These are phyloP conservation scores for Plasmodium berghei DNA, from an alignment of 169 alveolate species.

Conservation along the genomic window DNA sequence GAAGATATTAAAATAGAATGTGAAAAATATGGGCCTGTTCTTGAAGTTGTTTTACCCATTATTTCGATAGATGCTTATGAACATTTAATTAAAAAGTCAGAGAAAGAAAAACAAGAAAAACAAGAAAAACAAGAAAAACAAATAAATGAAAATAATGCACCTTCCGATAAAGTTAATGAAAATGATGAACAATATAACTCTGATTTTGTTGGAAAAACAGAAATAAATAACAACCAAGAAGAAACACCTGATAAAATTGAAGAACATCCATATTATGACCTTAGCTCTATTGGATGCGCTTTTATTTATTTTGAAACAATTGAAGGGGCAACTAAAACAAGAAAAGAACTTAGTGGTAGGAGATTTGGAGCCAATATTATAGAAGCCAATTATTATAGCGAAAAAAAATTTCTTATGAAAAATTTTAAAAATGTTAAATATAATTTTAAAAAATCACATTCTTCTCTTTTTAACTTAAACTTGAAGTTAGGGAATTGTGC, in stretches of 20 bases:
- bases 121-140: too few species aligned
- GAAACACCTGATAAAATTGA: conserved; percentile 65
- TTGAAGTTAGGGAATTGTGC: conserved; percentile 39
- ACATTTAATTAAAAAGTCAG: not conserved
- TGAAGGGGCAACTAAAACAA: conserved; percentile 82
- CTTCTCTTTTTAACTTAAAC: conserved; percentile 51
- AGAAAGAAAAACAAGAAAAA: not conserved
- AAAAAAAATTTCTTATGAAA: conserved; percentile 68
- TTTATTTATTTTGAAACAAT: conserved; percentile 79
- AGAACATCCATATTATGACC: conserved; percentile 42
- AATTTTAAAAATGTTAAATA: conserved; percentile 78
- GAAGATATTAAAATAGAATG: conserved; percentile 88
- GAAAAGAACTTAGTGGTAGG: conserved; percentile 84
- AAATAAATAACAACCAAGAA: conserved; percentile 3
- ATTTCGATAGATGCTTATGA: conserved; percentile 78
- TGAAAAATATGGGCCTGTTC: conserved; percentile 84
- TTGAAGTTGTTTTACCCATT: conserved; percentile 86
- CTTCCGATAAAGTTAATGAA: not conserved
- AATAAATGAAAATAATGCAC: not conserved
- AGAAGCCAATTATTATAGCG: conserved; percentile 84
- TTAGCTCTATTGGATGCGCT: conserved; percentile 81
- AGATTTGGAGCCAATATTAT: conserved; percentile 82
- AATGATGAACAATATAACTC: not conserved
- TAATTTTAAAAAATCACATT: conserved; percentile 74
- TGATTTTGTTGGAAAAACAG: not conserved